Evolutionary conservation across 495 filamentous ascomycete genomes (phyloP), one percentile per base, ranked within the genome.

Genomic region (Penicillium canariense): DNA sequence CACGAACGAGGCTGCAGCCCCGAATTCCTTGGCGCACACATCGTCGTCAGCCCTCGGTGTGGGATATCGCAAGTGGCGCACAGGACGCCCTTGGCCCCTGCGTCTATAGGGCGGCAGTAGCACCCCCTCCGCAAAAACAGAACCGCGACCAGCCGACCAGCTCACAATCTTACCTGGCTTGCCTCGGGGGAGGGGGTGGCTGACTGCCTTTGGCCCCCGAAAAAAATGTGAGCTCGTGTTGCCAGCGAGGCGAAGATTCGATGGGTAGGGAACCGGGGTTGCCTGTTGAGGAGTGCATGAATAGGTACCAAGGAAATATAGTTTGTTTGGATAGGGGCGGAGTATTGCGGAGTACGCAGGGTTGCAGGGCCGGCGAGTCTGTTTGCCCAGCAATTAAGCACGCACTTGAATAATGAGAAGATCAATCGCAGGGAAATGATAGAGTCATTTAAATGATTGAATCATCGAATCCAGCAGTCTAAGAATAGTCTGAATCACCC

Each of bases 41-140:
- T 46, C 43, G 25, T 45, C 42, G 42, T 46, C 43, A 30, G 43
- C 43, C 0, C n/a, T 28, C 32, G 20, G 34, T 43, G n/a, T 9
- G 2, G 5, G 23, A 42, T 35, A 55, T 34, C 38, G 36, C 8
- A 45, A 50, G 34, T 57, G 43, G 52, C 56, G 56, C 45, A 54
- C 46, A 25, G 45, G 38, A 50, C 40, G 31, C 32, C 12, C 42
- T 52, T 56, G 60, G 56, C 50, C 57, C 60, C 57, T 60, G 52
- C 56, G 36, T 60, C 48, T 31, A 34, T 30, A 40, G 40, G n/a
- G 20, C 14, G 23, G 6, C n/a, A 5, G 50, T 51, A 39, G 59
- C 44, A 50, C 47, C 35, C 17, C 28, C 30, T 52, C 38, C 50
- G 20, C 46, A 30, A 35, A 38, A 42, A 28, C 40, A 26, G 18